Percentiles rank a stretch among this genome's conserved stretches.
Conservation (phyloP, 225 moss, liverwort and hornwort genomes). For the Bryoerythrophyllum caledonicum region DNA sequence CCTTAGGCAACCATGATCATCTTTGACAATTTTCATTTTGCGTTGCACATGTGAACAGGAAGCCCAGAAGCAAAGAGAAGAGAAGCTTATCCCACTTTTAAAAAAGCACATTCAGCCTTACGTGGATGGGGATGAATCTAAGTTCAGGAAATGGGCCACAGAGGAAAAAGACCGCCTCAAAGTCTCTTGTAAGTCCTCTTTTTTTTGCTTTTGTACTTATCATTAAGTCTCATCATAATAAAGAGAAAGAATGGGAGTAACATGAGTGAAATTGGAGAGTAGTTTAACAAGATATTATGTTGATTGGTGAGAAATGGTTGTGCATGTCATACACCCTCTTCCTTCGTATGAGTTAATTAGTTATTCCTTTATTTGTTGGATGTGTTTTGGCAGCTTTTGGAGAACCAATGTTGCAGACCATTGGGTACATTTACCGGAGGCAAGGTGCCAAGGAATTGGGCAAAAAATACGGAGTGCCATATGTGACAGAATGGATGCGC, state of each 20-base stretch:
- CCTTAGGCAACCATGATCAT: not conserved
- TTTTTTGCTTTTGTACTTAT: no score
- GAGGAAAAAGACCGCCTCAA: slow-evolving; percentile 30
- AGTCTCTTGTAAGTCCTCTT: slow-evolving; percentile 24
- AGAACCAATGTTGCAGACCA: slow-evolving; percentile 74
- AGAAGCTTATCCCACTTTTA: slow-evolving; percentile 46
- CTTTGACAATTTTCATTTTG: not conserved
- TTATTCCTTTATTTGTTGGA: no score
- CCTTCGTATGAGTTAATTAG: no score
- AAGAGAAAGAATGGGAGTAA: no score
- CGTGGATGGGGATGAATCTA: slow-evolving; percentile 37
- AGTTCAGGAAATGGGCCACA: slow-evolving; percentile 50
- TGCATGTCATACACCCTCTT: no score
- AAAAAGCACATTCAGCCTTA: slow-evolving; percentile 43
- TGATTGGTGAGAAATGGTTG: no score
- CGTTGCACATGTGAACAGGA: slow-evolving; percentile 37
- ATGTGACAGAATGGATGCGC: slow-evolving; percentile 79
- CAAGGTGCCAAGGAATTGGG: slow-evolving; percentile 85
- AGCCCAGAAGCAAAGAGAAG: slow-evolving; percentile 64
- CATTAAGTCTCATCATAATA: no score
- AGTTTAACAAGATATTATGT: no score
- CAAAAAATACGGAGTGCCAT: slow-evolving; percentile 88
- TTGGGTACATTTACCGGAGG: slow-evolving; percentile 85
- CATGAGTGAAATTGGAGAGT: no score
- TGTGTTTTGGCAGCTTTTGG: slow-evolving; percentile 60